These are phyloP conservation scores for Botryotinia globosa DNA, from an alignment of 2,329 filamentous ascomycete genomes.

Conservation along the genomic window DNA sequence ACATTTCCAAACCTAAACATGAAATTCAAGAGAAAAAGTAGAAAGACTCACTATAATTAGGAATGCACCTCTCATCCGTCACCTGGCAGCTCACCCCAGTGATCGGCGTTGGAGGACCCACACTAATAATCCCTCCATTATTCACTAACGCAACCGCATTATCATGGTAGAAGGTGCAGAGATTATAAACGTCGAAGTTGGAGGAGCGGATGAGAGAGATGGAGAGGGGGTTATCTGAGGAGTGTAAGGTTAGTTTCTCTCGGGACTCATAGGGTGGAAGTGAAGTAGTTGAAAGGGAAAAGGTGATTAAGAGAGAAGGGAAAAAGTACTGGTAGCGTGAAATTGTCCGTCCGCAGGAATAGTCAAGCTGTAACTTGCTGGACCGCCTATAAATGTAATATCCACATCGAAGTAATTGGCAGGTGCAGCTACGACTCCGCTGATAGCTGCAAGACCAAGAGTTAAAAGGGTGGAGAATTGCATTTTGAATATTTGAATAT, in stretches of 20 bases:
- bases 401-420: slow-evolving; percentile 2
- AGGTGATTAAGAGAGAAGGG: background rate
- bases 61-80: slow-evolving; percentile 12
- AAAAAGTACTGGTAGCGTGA: background rate
- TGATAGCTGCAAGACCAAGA: slow-evolving; percentile 11
- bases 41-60: slow-evolving; percentile 11
- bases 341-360: slow-evolving; percentile 1
- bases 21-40: background rate
- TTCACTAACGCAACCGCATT: background rate
- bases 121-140: slow-evolving; percentile 13
- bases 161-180: slow-evolving; percentile 4
- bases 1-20: background rate
- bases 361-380: slow-evolving; percentile 8
- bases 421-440: slow-evolving; percentile 4
- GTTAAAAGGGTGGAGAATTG: slow-evolving; percentile 11
- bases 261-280: background rate
- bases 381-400: slow-evolving; percentile 7
- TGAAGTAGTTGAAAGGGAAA: too few species aligned
- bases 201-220: slow-evolving; percentile 18
- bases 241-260: background rate
- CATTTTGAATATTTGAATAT: slow-evolving; percentile 6
- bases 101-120: slow-evolving; percentile 12
- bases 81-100: slow-evolving; percentile 3
- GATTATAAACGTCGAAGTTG: slow-evolving; percentile 14
- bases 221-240: slow-evolving; percentile 6